phyloP scores from a whole-genome alignment of 108 stramenopile genomes.

The Fragilaria crotonensis region DNA sequence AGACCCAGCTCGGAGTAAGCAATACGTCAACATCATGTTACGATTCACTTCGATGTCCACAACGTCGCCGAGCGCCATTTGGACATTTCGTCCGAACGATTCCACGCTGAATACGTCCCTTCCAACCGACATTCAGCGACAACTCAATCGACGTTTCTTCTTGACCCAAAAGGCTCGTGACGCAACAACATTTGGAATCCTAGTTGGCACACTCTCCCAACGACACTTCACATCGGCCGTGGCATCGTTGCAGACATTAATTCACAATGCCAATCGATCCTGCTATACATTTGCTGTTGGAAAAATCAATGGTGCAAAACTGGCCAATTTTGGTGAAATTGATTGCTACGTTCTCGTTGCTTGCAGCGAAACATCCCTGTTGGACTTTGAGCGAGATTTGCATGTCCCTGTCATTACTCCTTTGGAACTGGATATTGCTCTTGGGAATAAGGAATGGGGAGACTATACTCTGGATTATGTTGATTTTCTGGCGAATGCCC shows the following conservation, averaged over 20 bases:
- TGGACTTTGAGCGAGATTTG: constrained; percentile 64
- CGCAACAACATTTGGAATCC: constrained; percentile 82
- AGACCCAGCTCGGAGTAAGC: constrained; percentile 32
- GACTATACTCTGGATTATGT: constrained; percentile 68
- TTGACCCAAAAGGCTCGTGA: constrained; percentile 81
- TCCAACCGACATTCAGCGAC: constrained; percentile 35
- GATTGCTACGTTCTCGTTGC: constrained; percentile 92
- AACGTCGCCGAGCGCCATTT: constrained; percentile 22
- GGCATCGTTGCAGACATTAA: constrained; percentile 38
- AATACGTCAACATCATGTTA: constrained; percentile 43
- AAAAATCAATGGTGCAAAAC: constrained; percentile 87
- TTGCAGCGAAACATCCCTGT: constrained; percentile 77
- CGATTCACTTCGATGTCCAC: constrained; percentile 31
- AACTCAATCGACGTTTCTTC: constrained; percentile 76
- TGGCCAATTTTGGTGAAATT: constrained; percentile 94
- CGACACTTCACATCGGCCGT: constrained; percentile 65
- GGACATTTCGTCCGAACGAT: constrained; percentile 61
- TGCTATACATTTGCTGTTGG: constrained; percentile 92
- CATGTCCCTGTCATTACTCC: constrained; percentile 87
- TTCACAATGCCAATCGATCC: constrained; percentile 67
- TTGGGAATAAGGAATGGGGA: constrained; percentile 85
- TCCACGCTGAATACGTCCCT: constrained; percentile 22
- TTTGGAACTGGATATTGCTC: constrained; percentile 86
- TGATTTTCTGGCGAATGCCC: constrained; percentile 49
- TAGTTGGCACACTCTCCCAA: constrained; percentile 83